Evolutionary conservation across 1,284 basidiomycete genomes (phyloP).

Genomic region (Ceratobasidium theobromae): DNA sequence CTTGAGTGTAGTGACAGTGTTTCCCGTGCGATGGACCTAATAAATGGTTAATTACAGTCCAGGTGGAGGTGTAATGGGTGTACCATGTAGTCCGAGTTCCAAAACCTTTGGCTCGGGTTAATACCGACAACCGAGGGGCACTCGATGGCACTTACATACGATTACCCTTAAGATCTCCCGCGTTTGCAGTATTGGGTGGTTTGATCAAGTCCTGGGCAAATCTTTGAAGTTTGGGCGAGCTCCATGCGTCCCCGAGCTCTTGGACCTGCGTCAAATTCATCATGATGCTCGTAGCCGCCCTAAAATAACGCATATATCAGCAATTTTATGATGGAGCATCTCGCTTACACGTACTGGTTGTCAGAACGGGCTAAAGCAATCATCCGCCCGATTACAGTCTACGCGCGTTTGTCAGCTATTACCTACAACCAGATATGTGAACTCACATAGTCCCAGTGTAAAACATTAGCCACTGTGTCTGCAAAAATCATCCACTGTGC

Average conservation of each 20-base stretch:
- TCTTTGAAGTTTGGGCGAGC: neutral
- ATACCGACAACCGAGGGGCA: neutral
- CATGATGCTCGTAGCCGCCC: conserved; percentile 31
- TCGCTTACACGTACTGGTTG: conserved; percentile 34
- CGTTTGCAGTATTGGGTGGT: conserved; percentile 52
- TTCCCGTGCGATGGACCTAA: conserved; percentile 59
- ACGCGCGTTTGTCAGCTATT: neutral
- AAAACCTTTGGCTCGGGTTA: conserved; percentile 39
- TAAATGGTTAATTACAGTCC: neutral
- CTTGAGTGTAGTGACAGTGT: conserved; percentile 61
- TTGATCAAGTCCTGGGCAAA: conserved; percentile 2
- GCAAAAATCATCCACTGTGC: conserved; percentile 34
- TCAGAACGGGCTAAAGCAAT: conserved; percentile 32
- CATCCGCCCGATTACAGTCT: conserved; percentile 33
- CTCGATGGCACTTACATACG: conserved; percentile 50
- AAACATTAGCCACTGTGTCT: conserved; percentile 31
- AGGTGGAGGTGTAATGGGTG: conserved; percentile 11
- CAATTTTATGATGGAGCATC: neutral
- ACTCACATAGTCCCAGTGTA: conserved; percentile 36
- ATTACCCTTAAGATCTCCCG: conserved; percentile 59
- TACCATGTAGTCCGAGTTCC: conserved; percentile 69
- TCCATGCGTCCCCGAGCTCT: conserved; percentile 30
- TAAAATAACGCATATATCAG: neutral
- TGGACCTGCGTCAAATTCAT: conserved; percentile 32
- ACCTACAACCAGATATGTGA: neutral